phyloP scores from a whole-genome alignment of 108 stramenopile species.

The Schizochytrium sp. region DNA sequence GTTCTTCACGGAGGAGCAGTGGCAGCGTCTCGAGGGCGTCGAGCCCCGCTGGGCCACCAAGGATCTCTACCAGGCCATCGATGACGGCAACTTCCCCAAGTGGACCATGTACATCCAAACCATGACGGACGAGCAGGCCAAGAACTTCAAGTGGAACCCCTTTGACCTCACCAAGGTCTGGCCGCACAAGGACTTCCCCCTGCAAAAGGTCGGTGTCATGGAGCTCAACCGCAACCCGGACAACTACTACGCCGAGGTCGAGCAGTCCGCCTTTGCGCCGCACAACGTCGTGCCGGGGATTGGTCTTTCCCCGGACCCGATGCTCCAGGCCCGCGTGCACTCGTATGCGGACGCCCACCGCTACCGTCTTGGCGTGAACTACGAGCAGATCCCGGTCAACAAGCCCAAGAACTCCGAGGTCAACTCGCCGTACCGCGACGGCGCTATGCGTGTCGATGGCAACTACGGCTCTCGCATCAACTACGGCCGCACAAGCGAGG shows the following conservation, averaged over 20 bases:
- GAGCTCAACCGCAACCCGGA: slow-evolving; percentile 59
- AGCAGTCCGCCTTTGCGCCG: slow-evolving; percentile 62
- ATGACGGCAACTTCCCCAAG: slow-evolving; percentile 40
- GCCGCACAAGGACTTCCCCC: slow-evolving; percentile 57
- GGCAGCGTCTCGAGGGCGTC: slow-evolving; percentile 22
- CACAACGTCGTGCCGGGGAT: slow-evolving; percentile 61
- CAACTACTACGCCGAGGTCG: slow-evolving; percentile 64
- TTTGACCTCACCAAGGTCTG: slow-evolving; percentile 67
- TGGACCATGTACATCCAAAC: slow-evolving; percentile 45
- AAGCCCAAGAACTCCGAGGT: slow-evolving; percentile 32
- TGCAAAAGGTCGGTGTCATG: slow-evolving; percentile 52
- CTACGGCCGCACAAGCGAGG: slow-evolving; percentile 19
- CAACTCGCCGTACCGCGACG: slow-evolving; percentile 49
- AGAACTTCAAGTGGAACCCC: slow-evolving; percentile 44
- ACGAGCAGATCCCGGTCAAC: slow-evolving; percentile 56
- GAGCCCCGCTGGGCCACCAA: slow-evolving; percentile 59
- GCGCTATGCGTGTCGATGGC: slow-evolving; percentile 46
- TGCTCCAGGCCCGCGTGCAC: slow-evolving; percentile 56
- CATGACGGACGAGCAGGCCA: slow-evolving; percentile 54
- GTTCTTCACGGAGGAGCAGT: slow-evolving; percentile 47
- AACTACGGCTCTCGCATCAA: slow-evolving; percentile 46
- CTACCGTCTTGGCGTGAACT: slow-evolving; percentile 63
- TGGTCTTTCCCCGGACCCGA: slow-evolving; percentile 65
- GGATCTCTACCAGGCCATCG: slow-evolving; percentile 63
- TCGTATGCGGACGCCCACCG: slow-evolving; percentile 61